Percentiles rank a stretch among this genome's conserved stretches.
phyloP scores from a whole-genome alignment of 108 stramenopile genomes.

The Ochromonas danica region DNA sequence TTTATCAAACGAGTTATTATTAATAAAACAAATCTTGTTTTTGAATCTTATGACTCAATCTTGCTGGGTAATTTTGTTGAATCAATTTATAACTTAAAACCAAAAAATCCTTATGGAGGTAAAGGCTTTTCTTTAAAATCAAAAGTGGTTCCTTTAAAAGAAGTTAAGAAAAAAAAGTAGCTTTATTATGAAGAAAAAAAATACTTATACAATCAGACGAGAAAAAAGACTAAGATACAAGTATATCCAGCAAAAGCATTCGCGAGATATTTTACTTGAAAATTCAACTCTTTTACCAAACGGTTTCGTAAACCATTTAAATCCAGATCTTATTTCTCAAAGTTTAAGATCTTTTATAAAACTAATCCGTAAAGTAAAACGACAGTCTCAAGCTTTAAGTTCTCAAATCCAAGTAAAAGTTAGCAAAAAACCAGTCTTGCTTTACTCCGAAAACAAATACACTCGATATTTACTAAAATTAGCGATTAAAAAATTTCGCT shows the following conservation, averaged over 20 bases:
- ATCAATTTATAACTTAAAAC: background rate
- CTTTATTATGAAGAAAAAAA: conserved; percentile 18
- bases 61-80: conserved; percentile 19
- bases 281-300: conserved; percentile 17
- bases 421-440: conserved; percentile 15
- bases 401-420: conserved; percentile 17
- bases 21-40: background rate
- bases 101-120: background rate
- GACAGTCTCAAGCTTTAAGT: conserved; percentile 15
- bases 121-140: conserved; percentile 27
- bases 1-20: background rate
- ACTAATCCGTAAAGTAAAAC: conserved; percentile 17
- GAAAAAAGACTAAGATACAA: conserved; percentile 17
- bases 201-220: conserved; percentile 17
- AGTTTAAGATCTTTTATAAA: conserved; percentile 18
- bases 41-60: background rate
- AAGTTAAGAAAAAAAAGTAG: conserved; percentile 24
- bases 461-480: conserved; percentile 17
- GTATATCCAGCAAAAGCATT: conserved; percentile 16
- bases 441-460: conserved; percentile 17
- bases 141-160: background rate
- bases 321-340: conserved; percentile 17
- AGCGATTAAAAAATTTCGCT: conserved; percentile 17
- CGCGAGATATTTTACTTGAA: conserved; percentile 16
- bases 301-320: conserved; percentile 16